Percentiles rank a stretch among this genome's conserved stretches.
These are phyloP conservation scores for Halenospora varia DNA, from an alignment of 495 filamentous ascomycete species.

Conservation along the genomic window DNA sequence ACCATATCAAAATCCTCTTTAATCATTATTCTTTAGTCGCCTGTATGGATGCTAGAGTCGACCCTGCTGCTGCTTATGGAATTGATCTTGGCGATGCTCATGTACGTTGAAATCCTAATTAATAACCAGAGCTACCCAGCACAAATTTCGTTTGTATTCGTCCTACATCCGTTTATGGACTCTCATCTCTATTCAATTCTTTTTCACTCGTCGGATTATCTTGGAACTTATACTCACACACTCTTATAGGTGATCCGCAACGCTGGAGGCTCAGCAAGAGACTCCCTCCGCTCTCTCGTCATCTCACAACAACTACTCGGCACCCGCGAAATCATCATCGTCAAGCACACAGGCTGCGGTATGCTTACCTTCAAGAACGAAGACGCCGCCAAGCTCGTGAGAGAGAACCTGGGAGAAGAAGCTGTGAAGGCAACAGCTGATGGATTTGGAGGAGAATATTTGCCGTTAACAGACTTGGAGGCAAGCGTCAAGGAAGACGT, in stretches of 20 bases:
- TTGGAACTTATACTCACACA: too few relatives aligned
- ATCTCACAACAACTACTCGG: conserved; percentile 80
- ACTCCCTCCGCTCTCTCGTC: conserved; percentile 69
- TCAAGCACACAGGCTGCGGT: conserved; percentile 57
- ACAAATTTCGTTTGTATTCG: too few relatives aligned
- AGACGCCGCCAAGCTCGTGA: conserved; percentile 53
- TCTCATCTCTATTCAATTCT: too few relatives aligned
- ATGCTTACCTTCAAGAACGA: conserved; percentile 78
- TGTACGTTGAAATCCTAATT: too few relatives aligned
- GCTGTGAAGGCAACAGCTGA: conserved; percentile 32
- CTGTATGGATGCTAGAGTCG: conserved; percentile 85
- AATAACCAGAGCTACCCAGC: too few relatives aligned
- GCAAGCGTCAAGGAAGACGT: conserved; percentile 65
- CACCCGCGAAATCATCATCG: conserved; percentile 63
- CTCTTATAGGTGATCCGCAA: conserved; percentile 70
- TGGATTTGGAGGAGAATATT: conserved; percentile 48
- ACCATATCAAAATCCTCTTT: not conserved
- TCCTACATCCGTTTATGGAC: too few relatives aligned
- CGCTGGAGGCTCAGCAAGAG: conserved; percentile 60
- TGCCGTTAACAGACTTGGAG: conserved; percentile 61
- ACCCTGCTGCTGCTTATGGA: conserved; percentile 66
- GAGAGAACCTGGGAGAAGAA: conserved; percentile 51
- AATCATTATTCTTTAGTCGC: conserved; percentile 41
- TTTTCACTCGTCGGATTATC: too few relatives aligned
- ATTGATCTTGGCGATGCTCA: conserved; percentile 45